phyloP scores from a whole-genome alignment of 148 eudicot species.

The Heliamphora exappendiculata region DNA sequence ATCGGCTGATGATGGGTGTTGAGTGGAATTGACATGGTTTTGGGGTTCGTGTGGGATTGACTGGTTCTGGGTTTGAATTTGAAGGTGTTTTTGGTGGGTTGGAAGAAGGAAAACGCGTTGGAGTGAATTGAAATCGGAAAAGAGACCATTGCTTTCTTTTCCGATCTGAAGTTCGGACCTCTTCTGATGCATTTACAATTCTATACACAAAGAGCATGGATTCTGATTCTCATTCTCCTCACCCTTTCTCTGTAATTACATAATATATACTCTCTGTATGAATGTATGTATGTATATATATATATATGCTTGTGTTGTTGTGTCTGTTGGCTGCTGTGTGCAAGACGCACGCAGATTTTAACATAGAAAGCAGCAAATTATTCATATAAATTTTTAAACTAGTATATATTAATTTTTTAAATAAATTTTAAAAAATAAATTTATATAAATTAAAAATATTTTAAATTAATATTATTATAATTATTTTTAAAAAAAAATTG shows the following conservation, averaged over 20 bases:
- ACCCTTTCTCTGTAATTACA: neutral
- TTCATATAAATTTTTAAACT: too few species aligned
- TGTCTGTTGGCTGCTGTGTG: neutral
- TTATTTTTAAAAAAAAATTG: too few species aligned
- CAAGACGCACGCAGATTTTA: neutral
- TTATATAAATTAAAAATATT: too few species aligned
- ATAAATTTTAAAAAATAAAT: too few species aligned
- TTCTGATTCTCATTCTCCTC: neutral
- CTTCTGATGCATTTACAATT: slow-evolving; percentile 66
- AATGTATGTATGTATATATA: neutral
- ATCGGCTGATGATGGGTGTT: neutral
- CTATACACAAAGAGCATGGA: slow-evolving; percentile 14
- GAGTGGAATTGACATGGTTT: neutral
- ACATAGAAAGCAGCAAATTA: too few species aligned
- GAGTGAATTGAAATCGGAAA: slow-evolving; percentile 49
- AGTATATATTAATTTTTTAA: too few species aligned
- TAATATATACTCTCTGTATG: neutral
- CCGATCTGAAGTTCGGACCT: slow-evolving; percentile 53
- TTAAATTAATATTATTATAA: too few species aligned
- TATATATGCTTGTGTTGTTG: neutral
- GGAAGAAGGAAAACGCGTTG: slow-evolving; percentile 28
- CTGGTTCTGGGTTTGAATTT: neutral
- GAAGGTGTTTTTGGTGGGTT: slow-evolving; percentile 37
- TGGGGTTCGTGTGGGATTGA: neutral
- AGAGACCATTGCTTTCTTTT: slow-evolving; percentile 48